phyloP scores from a whole-genome alignment of 1,284 basidiomycete genomes.

The Heterobasidion parviporum region DNA sequence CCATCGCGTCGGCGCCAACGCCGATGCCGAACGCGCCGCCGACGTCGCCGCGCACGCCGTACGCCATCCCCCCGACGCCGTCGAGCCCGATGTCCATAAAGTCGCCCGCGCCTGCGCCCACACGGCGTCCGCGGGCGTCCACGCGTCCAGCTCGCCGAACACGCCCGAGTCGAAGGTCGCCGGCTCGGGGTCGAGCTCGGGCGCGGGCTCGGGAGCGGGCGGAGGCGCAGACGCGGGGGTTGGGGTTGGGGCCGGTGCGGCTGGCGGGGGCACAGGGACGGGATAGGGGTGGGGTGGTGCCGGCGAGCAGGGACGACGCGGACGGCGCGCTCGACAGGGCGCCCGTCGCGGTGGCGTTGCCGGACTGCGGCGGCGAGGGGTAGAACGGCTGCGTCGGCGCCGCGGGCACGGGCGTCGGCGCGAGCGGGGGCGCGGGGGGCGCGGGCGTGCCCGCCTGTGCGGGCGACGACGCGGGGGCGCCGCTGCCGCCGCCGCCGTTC shows the following conservation, averaged over 20 bases:
- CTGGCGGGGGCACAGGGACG: neutral
- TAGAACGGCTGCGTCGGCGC: slow-evolving; percentile 27
- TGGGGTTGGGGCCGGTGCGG: neutral
- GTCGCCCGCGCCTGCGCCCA: slow-evolving; percentile 33
- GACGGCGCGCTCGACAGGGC: neutral
- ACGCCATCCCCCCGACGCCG: slow-evolving; percentile 22
- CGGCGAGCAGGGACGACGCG: neutral
- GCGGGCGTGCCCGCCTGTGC: neutral
- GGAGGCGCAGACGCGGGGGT: neutral
- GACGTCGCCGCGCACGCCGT: slow-evolving; percentile 32
- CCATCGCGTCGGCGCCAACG: slow-evolving; percentile 36
- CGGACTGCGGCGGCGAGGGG: slow-evolving; percentile 49
- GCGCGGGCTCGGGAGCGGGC: neutral
- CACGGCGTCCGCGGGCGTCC: slow-evolving; percentile 12
- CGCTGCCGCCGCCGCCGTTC: slow-evolving; percentile 1
- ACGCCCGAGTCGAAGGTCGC: slow-evolving; percentile 23
- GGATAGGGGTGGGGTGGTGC: too few relatives aligned
- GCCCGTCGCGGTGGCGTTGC: neutral
- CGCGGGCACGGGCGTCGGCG: neutral
- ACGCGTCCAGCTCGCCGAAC: slow-evolving; percentile 29
- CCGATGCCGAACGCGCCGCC: slow-evolving; percentile 33
- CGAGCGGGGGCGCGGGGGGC: neutral
- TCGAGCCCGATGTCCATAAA: slow-evolving; percentile 30
- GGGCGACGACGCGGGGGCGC: slow-evolving; percentile 6
- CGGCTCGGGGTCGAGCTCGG: slow-evolving; percentile 2